These are phyloP conservation scores for Wilcoxina mikolae DNA, from an alignment of 495 filamentous ascomycete genomes.

Conservation along the genomic window DNA sequence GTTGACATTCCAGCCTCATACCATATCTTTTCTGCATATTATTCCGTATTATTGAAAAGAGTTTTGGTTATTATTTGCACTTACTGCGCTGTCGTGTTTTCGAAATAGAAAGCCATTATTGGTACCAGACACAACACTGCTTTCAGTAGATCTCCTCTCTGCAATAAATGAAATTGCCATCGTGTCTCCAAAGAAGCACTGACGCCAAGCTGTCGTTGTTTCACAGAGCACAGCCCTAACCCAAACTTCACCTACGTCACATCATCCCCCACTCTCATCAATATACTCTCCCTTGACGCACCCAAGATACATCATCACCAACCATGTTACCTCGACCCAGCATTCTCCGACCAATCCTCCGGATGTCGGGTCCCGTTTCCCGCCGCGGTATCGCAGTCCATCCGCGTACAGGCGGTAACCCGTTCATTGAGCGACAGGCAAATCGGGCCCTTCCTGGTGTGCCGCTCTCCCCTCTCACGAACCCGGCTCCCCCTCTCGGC, in stretches of 20 bases:
- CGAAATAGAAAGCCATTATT: neutral
- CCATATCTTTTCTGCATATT: too few relatives aligned
- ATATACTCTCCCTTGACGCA: neutral
- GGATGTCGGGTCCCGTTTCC: neutral
- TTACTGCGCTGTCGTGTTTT: neutral
- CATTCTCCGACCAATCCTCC: neutral
- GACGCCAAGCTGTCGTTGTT: too few relatives aligned
- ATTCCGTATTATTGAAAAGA: neutral
- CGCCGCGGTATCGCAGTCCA: neutral
- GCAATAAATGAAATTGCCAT: neutral
- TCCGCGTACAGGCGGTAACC: neutral
- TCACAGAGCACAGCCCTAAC: neutral
- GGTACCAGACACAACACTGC: neutral
- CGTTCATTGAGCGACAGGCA: neutral
- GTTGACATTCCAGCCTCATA: too few relatives aligned
- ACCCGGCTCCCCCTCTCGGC: neutral
- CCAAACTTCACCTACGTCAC: neutral
- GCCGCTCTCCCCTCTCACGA: conserved; percentile 30
- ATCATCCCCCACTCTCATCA: neutral
- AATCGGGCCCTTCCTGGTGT: neutral
- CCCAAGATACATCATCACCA: neutral
- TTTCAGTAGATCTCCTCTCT: neutral
- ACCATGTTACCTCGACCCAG: neutral
- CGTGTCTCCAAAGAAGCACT: too few relatives aligned
- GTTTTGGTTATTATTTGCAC: neutral